These are phyloP conservation scores for Ophiocordyceps australis DNA, from an alignment of 2,329 filamentous ascomycete species.

Conservation along the genomic window DNA sequence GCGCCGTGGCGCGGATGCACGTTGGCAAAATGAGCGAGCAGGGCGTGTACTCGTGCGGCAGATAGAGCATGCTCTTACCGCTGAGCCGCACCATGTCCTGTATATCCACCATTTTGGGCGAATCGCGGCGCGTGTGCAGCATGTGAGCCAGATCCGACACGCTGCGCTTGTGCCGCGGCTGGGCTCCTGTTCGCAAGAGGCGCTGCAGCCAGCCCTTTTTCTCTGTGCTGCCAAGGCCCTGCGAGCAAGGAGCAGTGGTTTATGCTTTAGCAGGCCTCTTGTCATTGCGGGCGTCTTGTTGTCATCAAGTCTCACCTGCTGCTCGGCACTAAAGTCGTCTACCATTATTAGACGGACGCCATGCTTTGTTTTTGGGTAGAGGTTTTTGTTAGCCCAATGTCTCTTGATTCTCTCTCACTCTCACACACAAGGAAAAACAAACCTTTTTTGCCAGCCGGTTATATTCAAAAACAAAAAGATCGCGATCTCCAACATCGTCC, in stretches of 20 bases:
- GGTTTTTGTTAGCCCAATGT: too few relatives aligned
- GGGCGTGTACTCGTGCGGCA: slow-evolving; percentile 40
- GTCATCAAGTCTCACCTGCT: slow-evolving; percentile 16
- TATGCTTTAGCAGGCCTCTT: too few relatives aligned
- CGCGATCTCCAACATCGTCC: slow-evolving; percentile 29
- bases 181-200: slow-evolving; percentile 11
- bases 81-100: slow-evolving; percentile 43
- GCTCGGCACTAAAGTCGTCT: slow-evolving; percentile 14
- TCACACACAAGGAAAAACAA: too few relatives aligned
- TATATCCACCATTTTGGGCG: slow-evolving; percentile 29
- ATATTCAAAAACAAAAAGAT: slow-evolving; percentile 34
- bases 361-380: too few relatives aligned
- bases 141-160: slow-evolving; percentile 35
- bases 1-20: slow-evolving; percentile 47
- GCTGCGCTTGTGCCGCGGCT: slow-evolving; percentile 25
- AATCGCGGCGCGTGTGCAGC: slow-evolving; percentile 22
- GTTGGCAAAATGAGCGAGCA: slow-evolving; percentile 41
- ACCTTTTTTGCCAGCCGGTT: slow-evolving; percentile 43
- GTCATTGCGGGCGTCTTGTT: too few relatives aligned
- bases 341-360: slow-evolving; percentile 24
- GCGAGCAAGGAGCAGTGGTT: too few relatives aligned
- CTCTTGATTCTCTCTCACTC: too few relatives aligned
- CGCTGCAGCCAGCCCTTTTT: slow-evolving; percentile 19
- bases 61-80: slow-evolving; percentile 41
- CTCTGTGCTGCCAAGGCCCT: slow-evolving; percentile 6